A percentile compares a stretch with the other conserved stretches of the same genome.
Conservation (phyloP, 2,329 filamentous ascomycete species). For the Aspergillus alliaceus region DNA sequence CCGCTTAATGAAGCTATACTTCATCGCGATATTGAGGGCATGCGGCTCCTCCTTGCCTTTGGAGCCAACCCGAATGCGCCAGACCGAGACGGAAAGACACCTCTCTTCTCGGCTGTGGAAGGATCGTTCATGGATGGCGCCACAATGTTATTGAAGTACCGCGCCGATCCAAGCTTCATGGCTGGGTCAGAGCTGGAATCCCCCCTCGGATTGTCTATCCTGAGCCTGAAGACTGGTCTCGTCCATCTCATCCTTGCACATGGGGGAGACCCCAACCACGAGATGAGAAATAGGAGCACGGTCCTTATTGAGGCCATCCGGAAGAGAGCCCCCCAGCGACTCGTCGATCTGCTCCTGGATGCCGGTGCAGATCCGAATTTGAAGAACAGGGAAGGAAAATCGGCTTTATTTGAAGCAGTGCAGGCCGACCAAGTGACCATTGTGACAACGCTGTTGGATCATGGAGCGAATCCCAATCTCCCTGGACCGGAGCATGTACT, state of each 20-base stretch:
- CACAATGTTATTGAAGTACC: slow-evolving; percentile 63
- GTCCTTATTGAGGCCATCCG: slow-evolving; percentile 61
- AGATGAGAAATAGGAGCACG: slow-evolving; percentile 60
- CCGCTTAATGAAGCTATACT: slow-evolving; percentile 56
- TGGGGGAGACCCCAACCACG: slow-evolving; percentile 57
- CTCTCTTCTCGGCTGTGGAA: slow-evolving; percentile 54
- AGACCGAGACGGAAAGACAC: slow-evolving; percentile 52
- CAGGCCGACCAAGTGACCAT: slow-evolving; percentile 57
- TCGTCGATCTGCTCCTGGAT: slow-evolving; percentile 61
- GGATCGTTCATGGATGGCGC: slow-evolving; percentile 58
- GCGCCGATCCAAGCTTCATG: slow-evolving; percentile 58
- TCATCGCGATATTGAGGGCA: slow-evolving; percentile 53
- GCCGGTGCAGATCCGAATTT: slow-evolving; percentile 60
- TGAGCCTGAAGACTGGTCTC: slow-evolving; percentile 56
- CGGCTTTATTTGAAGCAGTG: slow-evolving; percentile 64
- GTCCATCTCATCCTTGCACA: slow-evolving; percentile 62
- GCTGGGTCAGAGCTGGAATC: slow-evolving; percentile 55
- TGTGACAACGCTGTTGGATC: slow-evolving; percentile 54
- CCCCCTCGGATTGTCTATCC: slow-evolving; percentile 54
- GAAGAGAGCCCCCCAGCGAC: slow-evolving; percentile 54
- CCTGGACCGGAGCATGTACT: slow-evolving; percentile 69
- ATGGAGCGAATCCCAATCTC: slow-evolving; percentile 66
- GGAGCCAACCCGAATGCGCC: slow-evolving; percentile 57
- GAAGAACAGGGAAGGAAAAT: slow-evolving; percentile 63
- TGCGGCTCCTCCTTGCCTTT: slow-evolving; percentile 58